These are phyloP conservation scores for Pythium volutum DNA, from an alignment of 352 stramenopile species.

Conservation along the genomic window DNA sequence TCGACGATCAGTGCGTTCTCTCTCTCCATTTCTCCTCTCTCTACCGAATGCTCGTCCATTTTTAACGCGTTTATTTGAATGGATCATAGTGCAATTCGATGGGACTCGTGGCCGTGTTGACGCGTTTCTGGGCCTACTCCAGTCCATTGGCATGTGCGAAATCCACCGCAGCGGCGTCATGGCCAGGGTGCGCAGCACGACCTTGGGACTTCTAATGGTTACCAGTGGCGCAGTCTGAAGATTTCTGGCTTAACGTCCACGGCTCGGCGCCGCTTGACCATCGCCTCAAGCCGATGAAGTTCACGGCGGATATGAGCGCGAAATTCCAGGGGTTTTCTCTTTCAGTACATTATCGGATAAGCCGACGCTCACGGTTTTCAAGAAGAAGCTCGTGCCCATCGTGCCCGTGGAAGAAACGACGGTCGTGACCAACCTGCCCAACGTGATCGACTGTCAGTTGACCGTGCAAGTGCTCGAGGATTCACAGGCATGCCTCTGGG, in stretches of 20 bases:
- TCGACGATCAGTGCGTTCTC: constrained; percentile 61
- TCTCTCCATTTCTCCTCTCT: not conserved
- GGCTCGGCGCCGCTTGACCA: constrained; percentile 55
- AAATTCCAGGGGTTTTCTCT: constrained; percentile 89
- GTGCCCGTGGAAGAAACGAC: constrained; percentile 94
- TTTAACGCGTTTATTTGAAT: not conserved
- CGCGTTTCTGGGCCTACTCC: constrained; percentile 78
- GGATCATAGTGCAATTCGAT: constrained; percentile 82
- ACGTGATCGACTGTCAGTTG: constrained; percentile 93
- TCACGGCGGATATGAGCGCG: constrained; percentile 63
- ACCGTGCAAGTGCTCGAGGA: constrained; percentile 77
- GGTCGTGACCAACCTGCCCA: constrained; percentile 90
- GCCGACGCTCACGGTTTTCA: constrained; percentile 91
- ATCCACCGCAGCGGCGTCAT: constrained; percentile 86
- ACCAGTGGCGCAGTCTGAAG: too few species aligned
- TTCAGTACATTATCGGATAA: constrained; percentile 93
- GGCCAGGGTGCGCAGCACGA: constrained; percentile 75
- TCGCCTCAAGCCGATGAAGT: constrained; percentile 71
- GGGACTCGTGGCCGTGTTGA: constrained; percentile 76
- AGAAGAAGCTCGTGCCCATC: constrained; percentile 90
- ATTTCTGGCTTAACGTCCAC: too few species aligned
- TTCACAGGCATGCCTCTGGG: constrained; percentile 77
- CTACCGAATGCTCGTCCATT: not conserved
- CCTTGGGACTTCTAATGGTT: too few species aligned
- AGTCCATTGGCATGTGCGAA: constrained; percentile 78